Evolutionary conservation across 768 basidiomycete species (phyloP).

Genomic region (Suillus paluster): DNA sequence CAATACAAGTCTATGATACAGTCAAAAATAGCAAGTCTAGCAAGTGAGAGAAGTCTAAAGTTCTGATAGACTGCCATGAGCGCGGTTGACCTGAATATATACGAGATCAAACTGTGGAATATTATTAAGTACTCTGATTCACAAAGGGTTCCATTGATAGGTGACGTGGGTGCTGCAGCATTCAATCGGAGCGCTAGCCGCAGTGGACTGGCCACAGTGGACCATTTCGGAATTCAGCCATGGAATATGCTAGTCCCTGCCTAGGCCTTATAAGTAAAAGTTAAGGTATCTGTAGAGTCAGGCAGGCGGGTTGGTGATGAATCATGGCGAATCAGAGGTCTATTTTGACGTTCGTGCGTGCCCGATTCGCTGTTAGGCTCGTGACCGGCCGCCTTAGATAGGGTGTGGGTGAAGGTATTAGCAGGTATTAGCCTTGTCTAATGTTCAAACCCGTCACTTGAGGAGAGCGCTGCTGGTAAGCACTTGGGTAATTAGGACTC

Average conservation of each 20-base stretch:
- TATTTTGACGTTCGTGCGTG: too few relatives aligned
- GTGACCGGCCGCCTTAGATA: too few relatives aligned
- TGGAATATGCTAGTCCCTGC: background rate
- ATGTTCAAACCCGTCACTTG: too few relatives aligned
- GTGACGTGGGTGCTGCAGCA: background rate
- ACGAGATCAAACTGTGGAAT: background rate
- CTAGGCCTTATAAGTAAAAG: background rate
- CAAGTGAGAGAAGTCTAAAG: background rate
- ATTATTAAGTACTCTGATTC: background rate
- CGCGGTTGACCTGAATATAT: background rate
- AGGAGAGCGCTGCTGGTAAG: too few relatives aligned
- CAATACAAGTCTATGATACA: background rate
- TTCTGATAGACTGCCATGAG: background rate
- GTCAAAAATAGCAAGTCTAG: background rate
- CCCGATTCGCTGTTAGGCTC: too few relatives aligned
- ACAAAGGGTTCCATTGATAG: background rate
- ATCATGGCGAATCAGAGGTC: too few relatives aligned
- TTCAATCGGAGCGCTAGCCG: background rate
- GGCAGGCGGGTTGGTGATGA: background rate
- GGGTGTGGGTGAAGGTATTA: too few relatives aligned
- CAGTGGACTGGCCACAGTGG: background rate
- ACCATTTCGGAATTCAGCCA: background rate
- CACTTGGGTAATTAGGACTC: too few relatives aligned
- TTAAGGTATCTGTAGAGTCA: background rate
- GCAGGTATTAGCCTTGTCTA: too few relatives aligned